phyloP scores from a whole-genome alignment of 2,329 filamentous ascomycete species.

The Fusarium denticulatum region DNA sequence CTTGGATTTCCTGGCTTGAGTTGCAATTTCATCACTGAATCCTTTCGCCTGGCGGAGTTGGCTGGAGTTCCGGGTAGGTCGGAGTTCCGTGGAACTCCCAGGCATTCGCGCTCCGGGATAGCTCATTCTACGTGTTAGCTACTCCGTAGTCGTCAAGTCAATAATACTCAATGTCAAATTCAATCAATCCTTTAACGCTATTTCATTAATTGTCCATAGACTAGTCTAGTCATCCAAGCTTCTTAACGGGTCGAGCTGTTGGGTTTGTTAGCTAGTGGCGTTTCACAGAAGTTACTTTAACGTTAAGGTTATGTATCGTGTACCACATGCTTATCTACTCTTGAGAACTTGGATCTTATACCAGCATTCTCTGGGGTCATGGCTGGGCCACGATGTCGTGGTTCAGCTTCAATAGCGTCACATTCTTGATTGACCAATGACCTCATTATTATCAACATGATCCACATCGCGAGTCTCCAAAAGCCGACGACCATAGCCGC shows the following conservation, averaged over 20 bases:
- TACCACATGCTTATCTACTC: rapidly evolving
- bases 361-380: rapidly evolving
- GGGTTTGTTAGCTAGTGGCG: neutral
- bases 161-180: rapidly evolving
- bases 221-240: rapidly evolving
- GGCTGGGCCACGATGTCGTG: neutral
- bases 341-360: rapidly evolving
- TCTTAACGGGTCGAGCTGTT: neutral
- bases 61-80: conserved; percentile 11
- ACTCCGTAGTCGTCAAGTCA: rapidly evolving
- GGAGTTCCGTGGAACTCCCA: conserved; percentile 33
- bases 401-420: neutral
- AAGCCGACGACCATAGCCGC: neutral
- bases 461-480: neutral
- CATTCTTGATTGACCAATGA: neutral
- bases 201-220: rapidly evolving
- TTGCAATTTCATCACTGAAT: neutral
- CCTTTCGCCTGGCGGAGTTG: neutral
- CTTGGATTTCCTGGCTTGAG: too few relatives aligned
- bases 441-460: neutral
- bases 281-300: neutral
- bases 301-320: neutral
- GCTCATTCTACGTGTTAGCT: neutral
- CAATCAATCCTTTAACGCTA: neutral
- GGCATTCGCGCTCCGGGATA: neutral